A percentile compares a stretch with the other conserved stretches of the same genome.
Evolutionary conservation across 108 stramenopile species (phyloP).

Genomic region (Nitzschia sp.): DNA sequence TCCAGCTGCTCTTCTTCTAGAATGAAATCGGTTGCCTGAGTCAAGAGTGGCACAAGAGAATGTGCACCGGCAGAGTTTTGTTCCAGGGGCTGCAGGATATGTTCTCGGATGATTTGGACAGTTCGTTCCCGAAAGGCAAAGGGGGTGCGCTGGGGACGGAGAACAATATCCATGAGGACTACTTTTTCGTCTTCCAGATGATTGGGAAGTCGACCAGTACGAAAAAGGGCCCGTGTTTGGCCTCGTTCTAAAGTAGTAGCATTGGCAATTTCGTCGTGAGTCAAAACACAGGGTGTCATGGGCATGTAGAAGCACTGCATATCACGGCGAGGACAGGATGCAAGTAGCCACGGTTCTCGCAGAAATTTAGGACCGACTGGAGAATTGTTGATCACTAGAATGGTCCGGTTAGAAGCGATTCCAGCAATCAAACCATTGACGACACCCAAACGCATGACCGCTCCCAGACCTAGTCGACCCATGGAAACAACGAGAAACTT

Average conservation of each 20-base stretch:
- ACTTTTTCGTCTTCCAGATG: slow-evolving; percentile 17
- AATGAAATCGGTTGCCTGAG: slow-evolving; percentile 1
- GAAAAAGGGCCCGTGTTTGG: slow-evolving; percentile 28
- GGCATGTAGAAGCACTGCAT: slow-evolving; percentile 52
- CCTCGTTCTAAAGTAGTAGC: slow-evolving; percentile 20
- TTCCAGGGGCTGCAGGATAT: slow-evolving; percentile 12
- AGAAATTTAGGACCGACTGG: slow-evolving; percentile 22
- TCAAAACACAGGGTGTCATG: slow-evolving; percentile 35
- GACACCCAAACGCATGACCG: slow-evolving; percentile 23
- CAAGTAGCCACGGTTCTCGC: slow-evolving; percentile 27
- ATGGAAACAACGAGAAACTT: slow-evolving; percentile 49
- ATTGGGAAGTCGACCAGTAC: slow-evolving; percentile 11
- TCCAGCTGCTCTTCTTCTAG: slow-evolving; percentile 3
- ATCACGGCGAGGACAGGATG: slow-evolving; percentile 38
- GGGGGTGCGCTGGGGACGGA: slow-evolving; percentile 28
- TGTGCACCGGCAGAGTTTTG: neutral
- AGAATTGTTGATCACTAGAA: slow-evolving; percentile 40
- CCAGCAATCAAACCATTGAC: slow-evolving; percentile 42
- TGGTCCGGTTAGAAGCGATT: slow-evolving; percentile 37
- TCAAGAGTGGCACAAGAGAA: neutral
- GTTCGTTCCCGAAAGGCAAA: neutral
- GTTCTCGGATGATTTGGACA: neutral
- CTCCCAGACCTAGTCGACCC: slow-evolving; percentile 36
- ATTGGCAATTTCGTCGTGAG: slow-evolving; percentile 25
- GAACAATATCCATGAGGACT: slow-evolving; percentile 8